Conservation (phyloP, 2,329 filamentous ascomycete species). For the Rutstroemia sydowiana region DNA sequence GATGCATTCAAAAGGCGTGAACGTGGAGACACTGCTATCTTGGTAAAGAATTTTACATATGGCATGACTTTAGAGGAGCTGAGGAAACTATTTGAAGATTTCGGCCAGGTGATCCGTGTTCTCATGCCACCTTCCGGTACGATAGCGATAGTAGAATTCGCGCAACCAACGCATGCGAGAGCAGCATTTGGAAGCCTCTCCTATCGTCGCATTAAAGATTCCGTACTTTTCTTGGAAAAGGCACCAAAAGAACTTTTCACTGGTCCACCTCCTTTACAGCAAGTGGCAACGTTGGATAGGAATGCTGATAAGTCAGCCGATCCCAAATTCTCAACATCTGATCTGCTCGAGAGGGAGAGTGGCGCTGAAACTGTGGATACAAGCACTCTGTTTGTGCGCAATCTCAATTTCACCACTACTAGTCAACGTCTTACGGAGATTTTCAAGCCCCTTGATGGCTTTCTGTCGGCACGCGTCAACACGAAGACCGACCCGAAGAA, state of each 20-base stretch:
- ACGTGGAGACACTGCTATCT: constrained; percentile 77
- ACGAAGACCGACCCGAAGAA: constrained; percentile 91
- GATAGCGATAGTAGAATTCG: constrained; percentile 88
- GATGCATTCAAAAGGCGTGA: constrained; percentile 82
- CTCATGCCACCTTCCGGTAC: constrained; percentile 90
- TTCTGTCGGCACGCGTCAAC: constrained; percentile 83
- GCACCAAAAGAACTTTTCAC: constrained; percentile 76
- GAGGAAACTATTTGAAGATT: constrained; percentile 45
- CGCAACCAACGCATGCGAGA: constrained; percentile 69
- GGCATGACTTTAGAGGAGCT: constrained; percentile 48
- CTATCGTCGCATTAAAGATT: constrained; percentile 86
- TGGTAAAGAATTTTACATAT: constrained; percentile 93
- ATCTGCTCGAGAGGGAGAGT: constrained; percentile 55
- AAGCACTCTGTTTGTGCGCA: constrained; percentile 85
- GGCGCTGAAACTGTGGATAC: constrained; percentile 51
- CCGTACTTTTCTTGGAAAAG: constrained; percentile 87
- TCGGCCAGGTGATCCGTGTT: constrained; percentile 71
- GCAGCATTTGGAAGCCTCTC: constrained; percentile 78
- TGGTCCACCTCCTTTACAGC: constrained; percentile 15
- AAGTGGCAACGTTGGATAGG: constrained; percentile 13
- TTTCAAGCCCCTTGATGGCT: constrained; percentile 78
- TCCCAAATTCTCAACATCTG: constrained; percentile 57
- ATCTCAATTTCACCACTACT: constrained; percentile 86
- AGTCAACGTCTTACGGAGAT: constrained; percentile 66
- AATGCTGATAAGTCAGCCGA: constrained; percentile 26